These are phyloP conservation scores for Microstegium vimineum DNA, from an alignment of 176 grass and related monocot genomes.

Conservation along the genomic window DNA sequence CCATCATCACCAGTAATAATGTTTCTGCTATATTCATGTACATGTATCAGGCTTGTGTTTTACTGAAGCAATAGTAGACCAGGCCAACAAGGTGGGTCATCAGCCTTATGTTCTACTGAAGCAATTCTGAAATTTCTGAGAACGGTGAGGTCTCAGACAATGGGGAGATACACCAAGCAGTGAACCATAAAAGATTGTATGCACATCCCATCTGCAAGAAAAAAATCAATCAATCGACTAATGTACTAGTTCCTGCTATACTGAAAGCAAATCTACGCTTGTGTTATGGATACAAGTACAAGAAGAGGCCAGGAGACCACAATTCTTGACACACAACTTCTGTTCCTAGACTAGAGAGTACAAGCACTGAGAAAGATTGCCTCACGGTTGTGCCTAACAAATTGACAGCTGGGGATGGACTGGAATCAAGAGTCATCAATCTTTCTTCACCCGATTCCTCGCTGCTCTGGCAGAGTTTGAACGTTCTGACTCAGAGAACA, in stretches of 20 bases:
- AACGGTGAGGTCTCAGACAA: too few relatives aligned
- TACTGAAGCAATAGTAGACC: not conserved
- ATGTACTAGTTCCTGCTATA: not conserved
- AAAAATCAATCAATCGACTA: not conserved
- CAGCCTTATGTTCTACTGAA: too few relatives aligned
- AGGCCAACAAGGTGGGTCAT: too few relatives aligned
- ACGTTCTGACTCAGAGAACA: constrained; percentile 58
- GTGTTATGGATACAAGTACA: constrained; percentile 7
- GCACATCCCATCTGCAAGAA: not conserved
- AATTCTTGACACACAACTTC: not conserved
- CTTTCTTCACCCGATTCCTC: constrained; percentile 44
- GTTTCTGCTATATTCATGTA: not conserved
- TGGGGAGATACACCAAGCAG: too few relatives aligned
- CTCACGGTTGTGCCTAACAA: constrained; percentile 9
- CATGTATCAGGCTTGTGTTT: not conserved
- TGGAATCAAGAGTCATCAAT: constrained; percentile 22
- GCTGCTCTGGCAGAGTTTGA: constrained; percentile 49
- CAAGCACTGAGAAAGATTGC: not conserved
- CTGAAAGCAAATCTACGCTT: constrained; percentile 9
- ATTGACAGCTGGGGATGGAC: not conserved
- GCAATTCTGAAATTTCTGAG: too few relatives aligned
- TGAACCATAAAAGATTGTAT: not conserved
- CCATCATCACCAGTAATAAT: not conserved
- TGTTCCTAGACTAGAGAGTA: constrained; percentile 1
- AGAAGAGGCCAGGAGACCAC: not conserved